Base-by-base conservation (phyloP, 2,329 filamentous ascomycete genomes). In the Aspergillus melleus region DNA sequence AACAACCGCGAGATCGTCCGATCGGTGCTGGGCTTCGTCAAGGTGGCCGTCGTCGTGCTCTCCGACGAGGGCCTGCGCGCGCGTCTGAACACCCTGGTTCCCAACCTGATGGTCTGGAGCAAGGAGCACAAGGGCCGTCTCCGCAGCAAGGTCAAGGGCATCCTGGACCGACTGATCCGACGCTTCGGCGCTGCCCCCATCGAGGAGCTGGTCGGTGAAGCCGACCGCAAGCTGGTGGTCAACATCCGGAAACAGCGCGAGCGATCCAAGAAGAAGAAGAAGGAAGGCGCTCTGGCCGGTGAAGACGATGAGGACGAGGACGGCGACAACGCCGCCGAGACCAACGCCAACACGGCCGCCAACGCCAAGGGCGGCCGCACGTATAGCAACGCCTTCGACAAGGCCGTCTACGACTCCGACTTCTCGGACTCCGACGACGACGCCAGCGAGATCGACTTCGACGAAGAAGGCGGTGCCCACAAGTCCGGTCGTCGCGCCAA, bases 61-160 rank as follows among this genome's bases (percentile, higher is more conserved):
- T 92, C 94, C 0, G 86, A 88, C 46, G 86, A 90, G 6, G 82
- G 96, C 64, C 88, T 99, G 80, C 83, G 89, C 39, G 88, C 91
- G 4, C 87, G 92, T 24, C 85, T 99, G 39, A 80, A 83, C 32
- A 87, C 88, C 0, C 83, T 99, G 52, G 86, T 99, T 2, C 91
- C 93, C 3, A 96, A 96, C 76, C 82, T 98, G 20, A 91, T 98
- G 83, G 87, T 93, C 47, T 99, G 95, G 94, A 93, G 90, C 73
- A 92, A 97, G 76, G 95, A 99, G 77, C 96, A 99, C 82, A 98
- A 98, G 80, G 92, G 92, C 12, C 92, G 96, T 74, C 95, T 99
- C 80, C 92, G 94, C 71, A 89, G 91, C 53, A 99, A 98, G 81
- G 93, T 99, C 67, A 98, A 97, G 86, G 93, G 97, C 72, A 98